phyloP scores from a whole-genome alignment of 768 basidiomycete genomes.

The Lepiota venenata region DNA sequence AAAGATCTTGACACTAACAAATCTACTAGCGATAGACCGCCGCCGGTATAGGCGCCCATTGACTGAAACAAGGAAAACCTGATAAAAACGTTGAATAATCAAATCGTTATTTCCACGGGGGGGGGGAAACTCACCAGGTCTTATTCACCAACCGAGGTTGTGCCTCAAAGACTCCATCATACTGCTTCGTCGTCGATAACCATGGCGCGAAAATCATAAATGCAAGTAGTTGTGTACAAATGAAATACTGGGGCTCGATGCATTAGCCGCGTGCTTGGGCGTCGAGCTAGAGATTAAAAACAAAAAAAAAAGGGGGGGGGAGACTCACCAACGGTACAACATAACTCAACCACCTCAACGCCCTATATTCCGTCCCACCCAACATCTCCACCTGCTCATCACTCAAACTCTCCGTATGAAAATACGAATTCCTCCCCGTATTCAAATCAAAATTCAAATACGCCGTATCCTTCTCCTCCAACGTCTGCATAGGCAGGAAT shows the following conservation, averaged over 20 bases:
- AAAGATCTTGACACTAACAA: conserved; percentile 28
- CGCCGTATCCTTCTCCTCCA: conserved; percentile 28
- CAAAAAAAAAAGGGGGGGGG: background rate
- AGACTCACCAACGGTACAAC: conserved; percentile 41
- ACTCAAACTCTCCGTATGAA: conserved; percentile 49
- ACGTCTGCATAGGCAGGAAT: conserved; percentile 44
- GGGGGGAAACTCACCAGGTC: conserved; percentile 41
- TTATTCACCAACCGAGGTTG: conserved; percentile 53
- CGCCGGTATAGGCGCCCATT: conserved; percentile 57
- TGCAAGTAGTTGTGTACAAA: conserved; percentile 50
- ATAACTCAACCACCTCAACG: conserved; percentile 50
- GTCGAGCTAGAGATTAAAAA: no score
- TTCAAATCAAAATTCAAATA: conserved; percentile 40
- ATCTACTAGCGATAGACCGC: conserved; percentile 69
- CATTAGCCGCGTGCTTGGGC: no score
- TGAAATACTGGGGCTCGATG: conserved; percentile 52
- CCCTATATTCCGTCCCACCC: conserved; percentile 74
- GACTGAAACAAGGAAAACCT: conserved; percentile 46
- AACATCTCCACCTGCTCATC: conserved; percentile 69
- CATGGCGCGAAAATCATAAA: conserved; percentile 64
- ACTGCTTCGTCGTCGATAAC: conserved; percentile 39
- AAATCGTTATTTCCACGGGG: background rate
- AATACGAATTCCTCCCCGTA: conserved; percentile 59
- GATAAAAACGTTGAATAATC: background rate
- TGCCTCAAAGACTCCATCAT: conserved; percentile 44